These are phyloP conservation scores for Lactuca sativa DNA, from an alignment of 129 eudicot species.

Conservation along the genomic window DNA sequence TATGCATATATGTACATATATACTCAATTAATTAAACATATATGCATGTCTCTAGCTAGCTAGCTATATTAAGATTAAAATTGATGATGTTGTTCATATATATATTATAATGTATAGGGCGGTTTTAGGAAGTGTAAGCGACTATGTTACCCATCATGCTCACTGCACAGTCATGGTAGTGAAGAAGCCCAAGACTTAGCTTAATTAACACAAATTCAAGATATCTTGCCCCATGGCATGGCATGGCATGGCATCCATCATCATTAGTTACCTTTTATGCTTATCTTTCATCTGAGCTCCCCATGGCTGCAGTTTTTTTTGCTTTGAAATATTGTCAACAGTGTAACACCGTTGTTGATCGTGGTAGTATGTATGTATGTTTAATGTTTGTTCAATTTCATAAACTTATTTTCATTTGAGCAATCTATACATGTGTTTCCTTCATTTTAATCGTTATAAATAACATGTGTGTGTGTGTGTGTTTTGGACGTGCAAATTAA, in stretches of 20 bases:
- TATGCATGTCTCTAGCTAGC: too few species aligned
- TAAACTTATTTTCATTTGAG: background rate
- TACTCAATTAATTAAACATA: too few species aligned
- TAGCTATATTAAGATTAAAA: too few species aligned
- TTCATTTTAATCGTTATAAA: too few species aligned
- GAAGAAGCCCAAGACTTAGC: slow-evolving; percentile 46
- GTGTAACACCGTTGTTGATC: too few species aligned
- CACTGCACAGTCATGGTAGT: slow-evolving; percentile 67
- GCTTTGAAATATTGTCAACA: too few species aligned
- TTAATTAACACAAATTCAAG: slow-evolving; percentile 7
- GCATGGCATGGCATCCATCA: background rate
- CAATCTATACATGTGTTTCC: background rate
- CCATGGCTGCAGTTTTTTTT: background rate
- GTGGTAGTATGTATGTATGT: background rate
- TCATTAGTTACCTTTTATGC: background rate
- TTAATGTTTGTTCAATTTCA: too few species aligned
- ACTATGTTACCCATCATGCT: slow-evolving; percentile 70
- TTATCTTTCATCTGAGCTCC: background rate
- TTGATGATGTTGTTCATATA: too few species aligned
- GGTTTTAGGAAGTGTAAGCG: slow-evolving; percentile 73
- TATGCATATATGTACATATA: too few species aligned
- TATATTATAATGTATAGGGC: slow-evolving; percentile 37
- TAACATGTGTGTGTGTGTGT: too few species aligned
- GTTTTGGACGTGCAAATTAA: background rate
- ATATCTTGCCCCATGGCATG: too few species aligned